Conservation (phyloP, 179 eudicot species). For the Drosera spatulata region DNA sequence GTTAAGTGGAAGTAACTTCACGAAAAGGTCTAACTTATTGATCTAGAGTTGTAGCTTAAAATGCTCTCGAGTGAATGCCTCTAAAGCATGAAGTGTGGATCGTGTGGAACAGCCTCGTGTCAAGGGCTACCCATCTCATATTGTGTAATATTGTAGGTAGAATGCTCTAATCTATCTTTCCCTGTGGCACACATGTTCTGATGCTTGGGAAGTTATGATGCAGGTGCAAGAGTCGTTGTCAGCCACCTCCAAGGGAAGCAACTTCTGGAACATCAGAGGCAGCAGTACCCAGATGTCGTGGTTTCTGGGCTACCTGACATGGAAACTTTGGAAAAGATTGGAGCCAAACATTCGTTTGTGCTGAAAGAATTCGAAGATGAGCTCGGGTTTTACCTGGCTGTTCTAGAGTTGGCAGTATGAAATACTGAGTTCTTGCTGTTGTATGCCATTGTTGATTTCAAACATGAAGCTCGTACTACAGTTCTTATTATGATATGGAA, state of each 20-base stretch:
- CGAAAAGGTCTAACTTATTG: not conserved
- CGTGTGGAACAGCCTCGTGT: too few relatives aligned
- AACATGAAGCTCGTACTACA: too few relatives aligned
- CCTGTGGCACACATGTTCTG: not conserved
- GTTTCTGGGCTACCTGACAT: slow-evolving; percentile 59
- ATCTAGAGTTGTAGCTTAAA: too few relatives aligned
- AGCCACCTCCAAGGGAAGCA: slow-evolving; percentile 77
- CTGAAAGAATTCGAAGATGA: slow-evolving; percentile 47
- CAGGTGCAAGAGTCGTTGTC: slow-evolving; percentile 89
- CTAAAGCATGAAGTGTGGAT: too few relatives aligned
- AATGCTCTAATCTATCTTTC: not conserved
- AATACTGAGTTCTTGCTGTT: not conserved
- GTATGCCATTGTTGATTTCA: not conserved
- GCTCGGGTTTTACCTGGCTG: slow-evolving; percentile 51
- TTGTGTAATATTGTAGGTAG: not conserved
- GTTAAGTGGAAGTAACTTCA: not conserved
- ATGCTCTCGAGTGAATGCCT: too few relatives aligned
- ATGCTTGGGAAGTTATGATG: not conserved
- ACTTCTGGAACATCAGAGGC: slow-evolving; percentile 40
- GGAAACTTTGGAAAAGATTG: slow-evolving; percentile 37
- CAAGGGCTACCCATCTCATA: too few relatives aligned
- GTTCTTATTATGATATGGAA: too few relatives aligned
- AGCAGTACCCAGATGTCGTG: slow-evolving; percentile 47
- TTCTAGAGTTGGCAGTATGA: slow-evolving; percentile 31
- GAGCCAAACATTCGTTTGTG: slow-evolving; percentile 31